Evolutionary conservation across 2,329 filamentous ascomycete species (phyloP).

Genomic region (Pyrenophora graminea): DNA sequence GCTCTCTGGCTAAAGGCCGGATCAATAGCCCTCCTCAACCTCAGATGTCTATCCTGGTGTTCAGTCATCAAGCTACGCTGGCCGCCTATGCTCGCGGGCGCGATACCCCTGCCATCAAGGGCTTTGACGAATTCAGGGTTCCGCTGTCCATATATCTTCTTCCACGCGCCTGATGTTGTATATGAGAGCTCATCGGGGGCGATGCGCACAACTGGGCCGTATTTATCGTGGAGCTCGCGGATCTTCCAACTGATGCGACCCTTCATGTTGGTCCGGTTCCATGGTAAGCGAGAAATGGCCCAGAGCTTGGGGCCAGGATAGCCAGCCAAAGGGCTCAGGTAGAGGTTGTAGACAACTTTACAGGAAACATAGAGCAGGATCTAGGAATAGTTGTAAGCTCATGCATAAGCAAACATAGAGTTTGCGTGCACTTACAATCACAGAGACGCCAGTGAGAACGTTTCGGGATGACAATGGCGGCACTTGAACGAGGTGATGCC

Average conservation of each 20-base stretch:
- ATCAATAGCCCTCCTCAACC: slow-evolving; percentile 11
- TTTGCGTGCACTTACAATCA: neutral
- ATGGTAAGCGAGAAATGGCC: slow-evolving; percentile 12
- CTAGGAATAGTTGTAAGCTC: neutral
- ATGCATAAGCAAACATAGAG: neutral
- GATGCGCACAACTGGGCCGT: slow-evolving; percentile 8
- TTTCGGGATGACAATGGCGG: neutral
- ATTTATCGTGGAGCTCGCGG: slow-evolving; percentile 5
- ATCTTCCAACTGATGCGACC: slow-evolving; percentile 8
- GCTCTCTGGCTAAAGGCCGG: slow-evolving; percentile 10
- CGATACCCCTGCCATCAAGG: slow-evolving; percentile 10
- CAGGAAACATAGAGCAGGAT: neutral
- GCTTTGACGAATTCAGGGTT: slow-evolving; percentile 10
- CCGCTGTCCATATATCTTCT: slow-evolving; percentile 14
- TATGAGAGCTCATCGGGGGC: slow-evolving; percentile 9
- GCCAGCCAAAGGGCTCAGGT: slow-evolving; percentile 8
- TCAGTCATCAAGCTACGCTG: slow-evolving; percentile 13
- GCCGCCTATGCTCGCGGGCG: slow-evolving; percentile 9
- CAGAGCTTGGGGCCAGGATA: slow-evolving; percentile 15
- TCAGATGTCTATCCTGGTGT: slow-evolving; percentile 11
- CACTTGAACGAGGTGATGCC: neutral
- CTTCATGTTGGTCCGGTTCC: slow-evolving; percentile 3
- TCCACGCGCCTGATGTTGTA: slow-evolving; percentile 7
- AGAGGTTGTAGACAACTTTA: slow-evolving; percentile 7
- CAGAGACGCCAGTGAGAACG: neutral